Evolutionary conservation across 2,329 filamentous ascomycete species (phyloP).

Genomic region (Volutella citrinella): DNA sequence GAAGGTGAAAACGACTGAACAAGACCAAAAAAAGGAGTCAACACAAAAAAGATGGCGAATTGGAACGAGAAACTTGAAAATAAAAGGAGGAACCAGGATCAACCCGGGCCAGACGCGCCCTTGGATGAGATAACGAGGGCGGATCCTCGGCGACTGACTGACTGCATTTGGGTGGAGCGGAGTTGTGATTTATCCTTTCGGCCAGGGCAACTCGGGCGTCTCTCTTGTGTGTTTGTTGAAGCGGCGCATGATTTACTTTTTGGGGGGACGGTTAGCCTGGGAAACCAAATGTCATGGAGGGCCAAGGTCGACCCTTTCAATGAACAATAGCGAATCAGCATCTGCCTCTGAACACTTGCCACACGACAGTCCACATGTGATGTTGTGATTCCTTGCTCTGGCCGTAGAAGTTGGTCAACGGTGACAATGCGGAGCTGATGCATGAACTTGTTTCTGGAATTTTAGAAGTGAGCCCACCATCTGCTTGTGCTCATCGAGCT

Average conservation of each 20-base stretch:
- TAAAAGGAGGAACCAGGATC: conserved; percentile 11
- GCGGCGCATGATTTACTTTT: conserved; percentile 25
- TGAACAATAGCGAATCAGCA: conserved; percentile 7
- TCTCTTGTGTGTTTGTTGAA: conserved; percentile 14
- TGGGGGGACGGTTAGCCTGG: conserved; percentile 21
- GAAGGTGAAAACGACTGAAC: conserved; percentile 2
- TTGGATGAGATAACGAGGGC: conserved; percentile 13
- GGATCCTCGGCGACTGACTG: conserved; percentile 16
- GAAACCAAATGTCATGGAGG: conserved; percentile 15
- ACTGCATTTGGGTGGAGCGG: conserved; percentile 25
- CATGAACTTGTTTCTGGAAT: too few species aligned
- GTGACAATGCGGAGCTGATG: too few species aligned
- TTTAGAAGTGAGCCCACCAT: too few species aligned
- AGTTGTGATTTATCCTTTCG: conserved; percentile 21
- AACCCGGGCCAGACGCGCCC: conserved; percentile 9
- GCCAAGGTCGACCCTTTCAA: conserved; percentile 5
- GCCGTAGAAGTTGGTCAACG: background rate
- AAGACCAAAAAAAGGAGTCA: conserved; percentile 10
- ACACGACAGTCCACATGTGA: background rate
- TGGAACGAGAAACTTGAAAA: conserved; percentile 10
- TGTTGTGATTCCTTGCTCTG: background rate
- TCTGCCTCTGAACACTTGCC: too few species aligned
- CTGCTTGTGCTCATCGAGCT: too few species aligned
- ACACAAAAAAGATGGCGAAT: conserved; percentile 9
- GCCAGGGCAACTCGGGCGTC: conserved; percentile 7